These are phyloP conservation scores for Jacaranda copaia DNA, from an alignment of 257 asterid genomes.

Conservation along the genomic window DNA sequence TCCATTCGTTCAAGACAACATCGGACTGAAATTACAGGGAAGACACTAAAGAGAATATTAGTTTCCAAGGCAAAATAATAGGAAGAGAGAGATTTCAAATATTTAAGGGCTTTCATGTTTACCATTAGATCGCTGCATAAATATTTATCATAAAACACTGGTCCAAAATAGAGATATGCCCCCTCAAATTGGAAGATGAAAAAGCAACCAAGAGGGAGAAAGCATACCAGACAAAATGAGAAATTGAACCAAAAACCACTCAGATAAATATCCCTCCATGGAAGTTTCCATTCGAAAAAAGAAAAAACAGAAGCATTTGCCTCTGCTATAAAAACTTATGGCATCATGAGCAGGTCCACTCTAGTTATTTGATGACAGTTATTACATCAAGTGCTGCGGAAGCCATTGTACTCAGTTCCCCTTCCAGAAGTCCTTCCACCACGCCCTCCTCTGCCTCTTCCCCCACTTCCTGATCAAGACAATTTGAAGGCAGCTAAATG, in stretches of 20 bases:
- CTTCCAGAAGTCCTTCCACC: constrained; percentile 62
- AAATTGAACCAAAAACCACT: constrained; percentile 24
- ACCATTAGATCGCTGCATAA: not conserved
- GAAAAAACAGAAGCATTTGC: constrained; percentile 38
- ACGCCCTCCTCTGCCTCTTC: constrained; percentile 69
- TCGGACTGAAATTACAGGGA: too few relatives aligned
- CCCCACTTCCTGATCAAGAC: constrained; percentile 62
- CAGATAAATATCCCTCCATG: constrained; percentile 3
- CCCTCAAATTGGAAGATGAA: constrained; percentile 33
- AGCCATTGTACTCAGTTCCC: constrained; percentile 57
- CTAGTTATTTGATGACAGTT: constrained; percentile 23
- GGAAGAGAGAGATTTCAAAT: not conserved
- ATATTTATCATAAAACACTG: constrained; percentile 16
- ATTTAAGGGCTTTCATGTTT: not conserved
- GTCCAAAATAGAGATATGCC: constrained; percentile 20
- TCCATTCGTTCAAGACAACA: too few relatives aligned
- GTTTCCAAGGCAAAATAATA: too few relatives aligned
- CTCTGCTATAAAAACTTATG: constrained; percentile 30
- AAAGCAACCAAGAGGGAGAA: constrained; percentile 28
- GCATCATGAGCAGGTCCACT: constrained; percentile 25
- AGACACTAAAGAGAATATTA: too few relatives aligned
- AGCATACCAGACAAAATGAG: not conserved
- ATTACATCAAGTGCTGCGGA: constrained; percentile 45
- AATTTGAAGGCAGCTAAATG: constrained; percentile 12
- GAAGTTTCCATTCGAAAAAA: constrained; percentile 9